Base-by-base conservation (phyloP, 73 alveolate genomes). In the Halteria grandinella region DNA sequence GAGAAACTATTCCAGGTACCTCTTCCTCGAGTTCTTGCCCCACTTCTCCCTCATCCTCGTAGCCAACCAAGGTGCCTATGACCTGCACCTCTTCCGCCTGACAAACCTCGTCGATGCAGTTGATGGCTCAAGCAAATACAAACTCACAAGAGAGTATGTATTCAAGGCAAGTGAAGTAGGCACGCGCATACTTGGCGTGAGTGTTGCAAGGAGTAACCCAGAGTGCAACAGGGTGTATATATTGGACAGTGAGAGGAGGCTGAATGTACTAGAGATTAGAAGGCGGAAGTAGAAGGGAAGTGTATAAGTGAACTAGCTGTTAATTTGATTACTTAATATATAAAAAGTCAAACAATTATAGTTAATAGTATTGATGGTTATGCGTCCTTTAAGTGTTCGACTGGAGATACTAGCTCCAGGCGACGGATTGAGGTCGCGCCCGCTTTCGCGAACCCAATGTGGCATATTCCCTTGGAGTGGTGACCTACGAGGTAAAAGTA, bases 1-100 rank as follows among this genome's bases (percentile, higher is more conserved):
- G 72, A 32, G 59, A 12, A 29, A 23, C 53, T 54, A 49, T 23
- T 54, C 63, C 1, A 31, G 85, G 33, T 73, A 73, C 44, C 64
- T 73, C 20, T 54, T 73, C 32, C 48, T 73, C 52, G 76, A 73
- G 37, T 73, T 49, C 36, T 54, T 73, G 4, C 74, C 55, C 39
- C n/a, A 39, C 10, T 37, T 73, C 32, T 54, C 76, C 1, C 60
- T 73, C 34, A 12, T 73, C 11, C 24, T 73, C 40, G 72, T 54
- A 0, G 85, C 53, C 54, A 73, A 73, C 69, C 44, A 73, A 55
- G 85, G 85, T 1, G 60, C 64, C 1, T 54, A 54, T 44, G 85
- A 73, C 33, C 60, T 73, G 62, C 85, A 73, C 31, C 18, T 73
- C 23, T 73, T 73, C 31, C 33, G 55, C 40, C 50, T 73, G n/a